Evolutionary conservation across 2,329 filamentous ascomycete genomes (phyloP).

Genomic region (Phoma sp.): DNA sequence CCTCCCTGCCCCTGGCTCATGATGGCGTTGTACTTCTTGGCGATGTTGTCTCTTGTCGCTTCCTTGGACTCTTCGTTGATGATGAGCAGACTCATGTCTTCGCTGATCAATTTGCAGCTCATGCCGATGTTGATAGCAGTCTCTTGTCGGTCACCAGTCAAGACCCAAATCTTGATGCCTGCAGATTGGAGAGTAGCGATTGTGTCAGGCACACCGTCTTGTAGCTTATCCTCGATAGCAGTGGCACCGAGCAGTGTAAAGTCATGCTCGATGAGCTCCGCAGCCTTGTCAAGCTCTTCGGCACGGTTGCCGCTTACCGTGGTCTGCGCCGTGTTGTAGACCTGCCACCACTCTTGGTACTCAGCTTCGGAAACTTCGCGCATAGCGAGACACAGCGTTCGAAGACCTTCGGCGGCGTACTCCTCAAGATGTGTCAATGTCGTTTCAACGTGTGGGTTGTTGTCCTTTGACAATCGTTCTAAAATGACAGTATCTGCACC

Average conservation of each 20-base stretch:
- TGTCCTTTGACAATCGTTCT: constrained; percentile 83
- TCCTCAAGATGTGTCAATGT: constrained; percentile 97
- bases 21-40: constrained; percentile 93
- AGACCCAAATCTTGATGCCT: constrained; percentile 97
- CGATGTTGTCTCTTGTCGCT: constrained; percentile 84
- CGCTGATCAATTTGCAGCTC: constrained; percentile 97
- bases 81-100: constrained; percentile 98
- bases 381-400: constrained; percentile 93
- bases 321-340: constrained; percentile 87
- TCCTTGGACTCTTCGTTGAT: constrained; percentile 86
- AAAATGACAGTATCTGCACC: constrained; percentile 97
- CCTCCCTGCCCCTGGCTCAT: constrained; percentile 78
- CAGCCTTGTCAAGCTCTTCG: constrained; percentile 95
- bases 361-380: constrained; percentile 90
- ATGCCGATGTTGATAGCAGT: constrained; percentile 99
- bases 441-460: constrained; percentile 80
- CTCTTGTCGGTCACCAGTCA: constrained; percentile 97
- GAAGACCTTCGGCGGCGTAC: constrained; percentile 93
- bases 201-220: constrained; percentile 97
- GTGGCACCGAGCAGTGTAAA: constrained; percentile 92
- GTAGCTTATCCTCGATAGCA: constrained; percentile 94
- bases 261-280: constrained; percentile 92
- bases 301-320: constrained; percentile 91
- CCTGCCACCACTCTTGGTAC: constrained; percentile 82
- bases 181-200: constrained; percentile 97